Evolutionary conservation across 805 yeast genomes (phyloP).

Genomic region (Metschnikowia picachoensis): DNA sequence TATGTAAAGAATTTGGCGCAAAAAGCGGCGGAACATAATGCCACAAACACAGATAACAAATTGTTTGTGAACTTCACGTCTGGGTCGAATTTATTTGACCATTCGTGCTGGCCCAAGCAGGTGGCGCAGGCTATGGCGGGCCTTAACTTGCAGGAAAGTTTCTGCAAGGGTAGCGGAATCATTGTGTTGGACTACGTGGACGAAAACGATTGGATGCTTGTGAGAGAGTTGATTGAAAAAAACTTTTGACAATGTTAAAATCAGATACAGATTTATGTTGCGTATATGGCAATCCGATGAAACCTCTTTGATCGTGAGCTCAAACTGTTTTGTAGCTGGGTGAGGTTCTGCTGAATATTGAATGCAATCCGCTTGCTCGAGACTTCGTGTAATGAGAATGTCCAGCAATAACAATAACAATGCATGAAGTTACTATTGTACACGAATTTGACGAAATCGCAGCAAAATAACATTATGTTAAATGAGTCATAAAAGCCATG

Average conservation of each 20-base stretch:
- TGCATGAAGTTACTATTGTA: too few relatives aligned
- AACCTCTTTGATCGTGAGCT: too few relatives aligned
- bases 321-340: too few relatives aligned
- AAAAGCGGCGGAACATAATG: constrained; percentile 49
- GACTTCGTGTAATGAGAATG: too few relatives aligned
- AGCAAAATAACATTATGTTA: too few relatives aligned
- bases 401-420: too few relatives aligned
- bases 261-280: too few relatives aligned
- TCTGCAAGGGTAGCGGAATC: constrained; percentile 57
- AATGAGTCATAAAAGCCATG: too few relatives aligned
- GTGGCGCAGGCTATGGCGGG: constrained; percentile 51
- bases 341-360: too few relatives aligned
- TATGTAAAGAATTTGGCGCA: constrained; percentile 54
- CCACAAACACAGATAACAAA: constrained; percentile 43
- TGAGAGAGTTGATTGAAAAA: constrained; percentile 46
- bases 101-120: constrained; percentile 69
- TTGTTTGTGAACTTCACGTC: constrained; percentile 70
- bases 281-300: too few relatives aligned
- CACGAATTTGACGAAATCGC: too few relatives aligned
- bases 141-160: constrained; percentile 43
- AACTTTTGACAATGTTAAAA: constrained; percentile 32
- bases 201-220: constrained; percentile 55
- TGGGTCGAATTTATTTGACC: constrained; percentile 69
- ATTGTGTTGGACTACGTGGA: constrained; percentile 68
- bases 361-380: too few relatives aligned